Conservation (phyloP, 2,329 filamentous ascomycete species). For the Fusarium robinianum region DNA sequence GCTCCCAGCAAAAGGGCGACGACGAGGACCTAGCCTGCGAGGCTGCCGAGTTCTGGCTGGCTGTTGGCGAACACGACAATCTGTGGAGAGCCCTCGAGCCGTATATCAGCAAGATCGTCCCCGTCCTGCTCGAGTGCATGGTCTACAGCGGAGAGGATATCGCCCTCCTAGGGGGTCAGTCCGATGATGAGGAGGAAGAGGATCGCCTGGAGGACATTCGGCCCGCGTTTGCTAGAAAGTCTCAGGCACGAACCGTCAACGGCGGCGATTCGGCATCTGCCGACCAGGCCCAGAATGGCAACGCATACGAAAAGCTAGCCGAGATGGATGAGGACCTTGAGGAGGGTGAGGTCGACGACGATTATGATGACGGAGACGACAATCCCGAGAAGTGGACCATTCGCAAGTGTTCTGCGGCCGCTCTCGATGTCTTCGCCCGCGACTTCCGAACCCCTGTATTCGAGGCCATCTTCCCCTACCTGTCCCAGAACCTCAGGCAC, state of each 20-base stretch:
- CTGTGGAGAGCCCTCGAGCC: conserved; percentile 77
- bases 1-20: conserved; percentile 83
- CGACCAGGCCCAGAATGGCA: conserved; percentile 56
- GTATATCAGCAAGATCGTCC: conserved; percentile 82
- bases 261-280: conserved; percentile 55
- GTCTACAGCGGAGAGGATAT: conserved; percentile 96
- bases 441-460: conserved; percentile 91
- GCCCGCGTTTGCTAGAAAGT: conserved; percentile 82
- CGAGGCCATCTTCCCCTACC: conserved; percentile 86
- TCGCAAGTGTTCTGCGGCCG: conserved; percentile 94
- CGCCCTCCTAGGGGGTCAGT: conserved; percentile 78
- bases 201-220: conserved; percentile 91
- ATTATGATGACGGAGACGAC: conserved; percentile 73
- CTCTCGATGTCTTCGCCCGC: conserved; percentile 89
- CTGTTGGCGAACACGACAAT: conserved; percentile 83
- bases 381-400: conserved; percentile 93
- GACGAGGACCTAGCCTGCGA: conserved; percentile 92
- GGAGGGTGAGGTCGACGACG: conserved; percentile 84
- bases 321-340: conserved; percentile 76
- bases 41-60: conserved; percentile 96
- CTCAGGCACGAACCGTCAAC: conserved; percentile 61
- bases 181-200: conserved; percentile 88
- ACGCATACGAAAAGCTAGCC: conserved; percentile 59
- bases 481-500: conserved; percentile 87
- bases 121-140: conserved; percentile 91